A percentile compares a stretch with the other conserved stretches of the same genome.
These are phyloP conservation scores for Zoysia pacifica DNA, from an alignment of 176 grass and related monocot genomes.

Conservation along the genomic window DNA sequence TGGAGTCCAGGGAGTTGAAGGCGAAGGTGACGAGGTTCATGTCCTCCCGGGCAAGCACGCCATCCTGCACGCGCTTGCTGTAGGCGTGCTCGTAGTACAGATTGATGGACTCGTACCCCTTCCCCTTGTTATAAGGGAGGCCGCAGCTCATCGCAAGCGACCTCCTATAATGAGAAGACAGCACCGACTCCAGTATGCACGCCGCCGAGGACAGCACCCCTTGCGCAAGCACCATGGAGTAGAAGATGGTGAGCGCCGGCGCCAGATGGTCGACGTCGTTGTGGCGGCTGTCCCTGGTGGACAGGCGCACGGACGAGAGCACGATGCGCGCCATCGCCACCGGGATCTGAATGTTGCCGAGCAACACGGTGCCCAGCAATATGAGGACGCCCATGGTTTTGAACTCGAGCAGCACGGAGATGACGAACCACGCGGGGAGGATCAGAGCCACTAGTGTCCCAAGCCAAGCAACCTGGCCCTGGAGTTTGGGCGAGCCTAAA, in stretches of 20 bases:
- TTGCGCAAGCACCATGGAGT: slow-evolving; percentile 25
- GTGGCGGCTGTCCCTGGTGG: neutral
- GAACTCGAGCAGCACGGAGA: neutral
- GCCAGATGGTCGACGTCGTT: neutral
- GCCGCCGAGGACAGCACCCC: neutral
- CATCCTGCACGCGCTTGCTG: neutral
- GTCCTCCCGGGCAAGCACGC: slow-evolving; percentile 1
- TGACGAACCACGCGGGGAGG: neutral
- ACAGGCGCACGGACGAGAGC: neutral
- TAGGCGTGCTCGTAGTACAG: slow-evolving; percentile 20
- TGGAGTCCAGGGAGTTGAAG: neutral
- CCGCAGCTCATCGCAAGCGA: neutral
- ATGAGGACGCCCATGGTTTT: neutral
- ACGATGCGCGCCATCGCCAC: neutral
- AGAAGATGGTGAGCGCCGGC: neutral
- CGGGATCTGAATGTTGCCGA: slow-evolving; percentile 16
- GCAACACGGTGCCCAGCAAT: neutral
- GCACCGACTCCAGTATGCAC: neutral
- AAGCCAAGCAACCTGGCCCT: neutral
- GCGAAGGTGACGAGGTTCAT: neutral
- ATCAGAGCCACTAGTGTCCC: neutral
- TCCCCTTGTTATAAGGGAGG: neutral
- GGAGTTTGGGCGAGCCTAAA: neutral
- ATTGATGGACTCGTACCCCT: neutral
- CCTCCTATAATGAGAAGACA: neutral